Conservation (phyloP, 495 filamentous ascomycete genomes). For the Penicillium waksmanii region DNA sequence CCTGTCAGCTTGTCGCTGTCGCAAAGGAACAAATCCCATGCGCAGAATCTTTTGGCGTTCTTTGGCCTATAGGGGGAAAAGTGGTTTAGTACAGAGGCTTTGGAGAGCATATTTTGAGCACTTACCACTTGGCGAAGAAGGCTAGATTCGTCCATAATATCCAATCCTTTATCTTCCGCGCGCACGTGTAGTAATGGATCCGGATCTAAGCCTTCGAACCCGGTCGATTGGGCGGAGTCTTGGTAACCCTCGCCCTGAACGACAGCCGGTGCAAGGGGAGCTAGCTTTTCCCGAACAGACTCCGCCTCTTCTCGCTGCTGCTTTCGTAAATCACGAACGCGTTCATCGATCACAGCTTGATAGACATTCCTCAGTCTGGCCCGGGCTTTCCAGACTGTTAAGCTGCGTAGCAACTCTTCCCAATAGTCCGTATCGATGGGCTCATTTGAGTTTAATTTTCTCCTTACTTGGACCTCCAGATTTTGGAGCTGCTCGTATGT, state of each 20-base stretch:
- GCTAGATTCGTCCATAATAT: slow-evolving; percentile 61
- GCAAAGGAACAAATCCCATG: slow-evolving; percentile 69
- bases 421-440: slow-evolving; percentile 97
- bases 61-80: slow-evolving; percentile 41
- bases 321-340: slow-evolving; percentile 66
- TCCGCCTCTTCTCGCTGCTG: slow-evolving; percentile 74
- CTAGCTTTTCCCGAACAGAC: slow-evolving; percentile 59
- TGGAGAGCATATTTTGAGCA: slow-evolving; percentile 4
- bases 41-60: slow-evolving; percentile 69
- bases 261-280: slow-evolving; percentile 41
- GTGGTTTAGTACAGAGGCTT: slow-evolving; percentile 7
- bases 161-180: slow-evolving; percentile 67
- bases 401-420: slow-evolving; percentile 85
- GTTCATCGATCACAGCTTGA: slow-evolving; percentile 73
- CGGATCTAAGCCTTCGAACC: slow-evolving; percentile 60
- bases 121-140: slow-evolving; percentile 64
- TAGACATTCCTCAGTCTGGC: slow-evolving; percentile 83
- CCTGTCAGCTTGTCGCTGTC: slow-evolving; percentile 56
- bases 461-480: slow-evolving; percentile 81
- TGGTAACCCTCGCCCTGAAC: slow-evolving; percentile 12
- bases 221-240: slow-evolving; percentile 14
- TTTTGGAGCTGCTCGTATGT: slow-evolving; percentile 81
- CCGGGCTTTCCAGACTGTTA: slow-evolving; percentile 89
- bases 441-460: slow-evolving; percentile 84
- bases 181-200: slow-evolving; percentile 72